A percentile compares a stretch with the other conserved stretches of the same genome.
Conservation (phyloP, 352 stramenopile species). For the Stramenopiles sp. region DNA sequence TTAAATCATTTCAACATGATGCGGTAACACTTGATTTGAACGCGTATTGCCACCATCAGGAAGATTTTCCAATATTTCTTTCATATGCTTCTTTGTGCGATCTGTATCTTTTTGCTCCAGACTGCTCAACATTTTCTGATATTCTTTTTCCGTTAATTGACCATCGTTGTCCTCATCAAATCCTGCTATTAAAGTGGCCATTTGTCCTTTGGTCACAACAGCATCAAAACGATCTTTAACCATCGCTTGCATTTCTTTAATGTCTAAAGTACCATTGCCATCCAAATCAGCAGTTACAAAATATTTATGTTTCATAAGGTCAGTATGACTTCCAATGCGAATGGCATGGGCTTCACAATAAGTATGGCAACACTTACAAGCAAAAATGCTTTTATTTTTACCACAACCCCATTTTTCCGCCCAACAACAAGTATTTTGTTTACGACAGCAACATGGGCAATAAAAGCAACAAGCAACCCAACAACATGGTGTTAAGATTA, state of each 20-base stretch:
- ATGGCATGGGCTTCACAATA: background rate
- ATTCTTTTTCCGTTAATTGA: background rate
- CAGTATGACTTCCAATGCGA: background rate
- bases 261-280: background rate
- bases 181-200: background rate
- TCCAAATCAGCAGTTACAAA: background rate
- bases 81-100: background rate
- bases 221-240: background rate
- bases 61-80: background rate
- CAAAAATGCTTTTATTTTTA: background rate
- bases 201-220: background rate
- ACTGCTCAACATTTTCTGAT: background rate
- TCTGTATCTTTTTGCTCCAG: background rate
- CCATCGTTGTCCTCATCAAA: background rate
- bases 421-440: background rate
- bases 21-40: too few species aligned
- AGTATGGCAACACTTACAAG: background rate
- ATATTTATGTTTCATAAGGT: background rate
- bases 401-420: too few species aligned
- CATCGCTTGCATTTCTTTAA: background rate
- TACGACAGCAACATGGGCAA: background rate
- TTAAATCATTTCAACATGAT: background rate
- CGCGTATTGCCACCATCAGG: background rate
- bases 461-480: background rate
- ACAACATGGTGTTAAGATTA: background rate